phyloP scores from a whole-genome alignment of 352 stramenopile genomes.

The Globisporangium recalcitrans region DNA sequence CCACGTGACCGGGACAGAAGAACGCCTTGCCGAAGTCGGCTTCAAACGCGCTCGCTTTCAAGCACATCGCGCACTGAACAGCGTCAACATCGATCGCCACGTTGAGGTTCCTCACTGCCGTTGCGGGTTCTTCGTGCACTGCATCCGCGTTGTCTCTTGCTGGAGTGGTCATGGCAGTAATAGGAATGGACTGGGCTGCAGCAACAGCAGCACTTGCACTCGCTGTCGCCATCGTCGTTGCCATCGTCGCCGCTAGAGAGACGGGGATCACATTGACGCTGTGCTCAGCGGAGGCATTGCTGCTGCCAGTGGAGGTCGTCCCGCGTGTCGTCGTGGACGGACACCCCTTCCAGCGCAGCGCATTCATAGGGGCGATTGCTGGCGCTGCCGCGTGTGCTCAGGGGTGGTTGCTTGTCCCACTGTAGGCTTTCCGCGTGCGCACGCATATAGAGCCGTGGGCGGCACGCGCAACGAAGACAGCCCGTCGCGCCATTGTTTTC shows the following conservation, averaged over 20 bases:
- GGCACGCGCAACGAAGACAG: neutral
- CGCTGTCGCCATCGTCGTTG: no score
- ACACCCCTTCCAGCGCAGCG: constrained; percentile 6
- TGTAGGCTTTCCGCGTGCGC: neutral
- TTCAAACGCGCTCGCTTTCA: constrained; percentile 17
- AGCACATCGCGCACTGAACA: constrained; percentile 16
- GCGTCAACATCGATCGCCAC: constrained; percentile 1
- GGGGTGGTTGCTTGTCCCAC: neutral
- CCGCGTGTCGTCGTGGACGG: neutral
- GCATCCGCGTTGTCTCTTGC: neutral
- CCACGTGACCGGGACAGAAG: constrained; percentile 14
- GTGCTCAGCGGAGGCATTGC: neutral
- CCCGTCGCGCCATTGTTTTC: no score
- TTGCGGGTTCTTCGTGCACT: neutral
- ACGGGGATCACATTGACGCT: neutral
- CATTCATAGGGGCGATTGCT: neutral
- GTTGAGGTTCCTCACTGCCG: neutral
- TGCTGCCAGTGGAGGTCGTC: neutral
- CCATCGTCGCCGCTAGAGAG: neutral
- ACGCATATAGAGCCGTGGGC: neutral
- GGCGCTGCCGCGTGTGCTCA: neutral
- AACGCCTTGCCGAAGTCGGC: constrained; percentile 17
- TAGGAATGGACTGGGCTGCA: neutral
- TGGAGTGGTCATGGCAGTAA: neutral
- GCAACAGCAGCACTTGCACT: neutral